Percentiles rank a stretch among this genome's conserved stretches.
phyloP scores from a whole-genome alignment of 2,329 filamentous ascomycete genomes.

The Ceratocystis cacaofunesta region DNA sequence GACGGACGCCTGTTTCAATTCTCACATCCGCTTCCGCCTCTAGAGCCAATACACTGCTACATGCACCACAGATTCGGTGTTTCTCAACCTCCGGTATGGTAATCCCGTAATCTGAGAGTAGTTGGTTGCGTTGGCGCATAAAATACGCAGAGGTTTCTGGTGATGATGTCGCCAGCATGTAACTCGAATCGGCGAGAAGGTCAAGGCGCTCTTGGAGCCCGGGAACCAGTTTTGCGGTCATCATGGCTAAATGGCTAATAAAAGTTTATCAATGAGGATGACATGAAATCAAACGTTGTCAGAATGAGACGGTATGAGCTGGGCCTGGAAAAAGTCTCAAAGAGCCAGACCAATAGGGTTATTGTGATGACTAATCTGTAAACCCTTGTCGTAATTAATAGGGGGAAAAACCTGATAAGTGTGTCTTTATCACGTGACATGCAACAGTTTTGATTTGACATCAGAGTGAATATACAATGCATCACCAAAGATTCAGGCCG shows the following conservation, averaged over 20 bases:
- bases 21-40: constrained; percentile 29
- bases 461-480: neutral
- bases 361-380: neutral
- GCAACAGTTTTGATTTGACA: no score
- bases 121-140: constrained; percentile 37
- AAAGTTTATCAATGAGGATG: neutral
- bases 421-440: no score
- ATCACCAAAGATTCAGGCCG: neutral
- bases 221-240: neutral
- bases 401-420: no score
- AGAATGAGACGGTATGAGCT: no score
- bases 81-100: constrained; percentile 33
- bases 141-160: constrained; percentile 45
- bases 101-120: constrained; percentile 35
- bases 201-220: constrained; percentile 11
- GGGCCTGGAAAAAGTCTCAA: neutral
- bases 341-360: neutral
- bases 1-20: constrained; percentile 10
- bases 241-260: neutral
- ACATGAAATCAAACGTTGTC: neutral
- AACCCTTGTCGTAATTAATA: no score
- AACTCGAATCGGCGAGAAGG: constrained; percentile 41
- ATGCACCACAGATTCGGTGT: constrained; percentile 42
- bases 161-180: constrained; percentile 37
- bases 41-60: constrained; percentile 44